Evolutionary conservation across 73 alveolate genomes (phyloP).

Genomic region (Halteria grandinella): DNA sequence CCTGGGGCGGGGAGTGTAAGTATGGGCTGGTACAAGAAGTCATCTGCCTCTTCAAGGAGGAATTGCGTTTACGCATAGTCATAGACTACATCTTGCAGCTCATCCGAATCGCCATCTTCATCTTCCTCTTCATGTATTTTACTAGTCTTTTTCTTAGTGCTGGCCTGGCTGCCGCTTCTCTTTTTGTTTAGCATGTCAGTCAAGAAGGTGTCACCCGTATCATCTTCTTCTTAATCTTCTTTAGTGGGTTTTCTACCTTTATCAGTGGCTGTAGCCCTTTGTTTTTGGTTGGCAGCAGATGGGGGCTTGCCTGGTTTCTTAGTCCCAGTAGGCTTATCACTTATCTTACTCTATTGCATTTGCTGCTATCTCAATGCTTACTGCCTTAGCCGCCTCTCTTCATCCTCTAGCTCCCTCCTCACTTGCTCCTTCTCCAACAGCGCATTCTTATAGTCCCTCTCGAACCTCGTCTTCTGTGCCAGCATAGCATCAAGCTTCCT

Average conservation of each 20-base stretch:
- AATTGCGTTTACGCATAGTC: conserved; percentile 18
- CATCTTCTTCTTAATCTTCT: conserved; percentile 29
- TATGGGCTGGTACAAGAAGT: neutral
- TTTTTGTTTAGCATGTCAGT: conserved; percentile 13
- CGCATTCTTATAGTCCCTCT: conserved; percentile 33
- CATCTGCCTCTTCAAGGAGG: conserved; percentile 21
- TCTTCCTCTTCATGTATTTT: conserved; percentile 28
- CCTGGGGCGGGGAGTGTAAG: conserved; percentile 2
- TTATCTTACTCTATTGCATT: neutral
- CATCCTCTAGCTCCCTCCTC: conserved; percentile 12
- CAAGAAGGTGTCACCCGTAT: conserved; percentile 33
- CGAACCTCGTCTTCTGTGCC: conserved; percentile 21
- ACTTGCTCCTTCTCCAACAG: neutral
- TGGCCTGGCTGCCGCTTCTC: neutral
- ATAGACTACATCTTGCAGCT: conserved; percentile 26
- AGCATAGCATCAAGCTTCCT: conserved; percentile 39
- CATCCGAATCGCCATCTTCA: conserved; percentile 33
- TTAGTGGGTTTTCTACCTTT: neutral
- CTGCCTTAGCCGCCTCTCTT: neutral
- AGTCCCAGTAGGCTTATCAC: neutral
- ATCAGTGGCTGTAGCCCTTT: too few species aligned
- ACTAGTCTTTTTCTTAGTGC: neutral
- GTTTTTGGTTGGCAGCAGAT: neutral
- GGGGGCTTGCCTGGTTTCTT: conserved; percentile 25
- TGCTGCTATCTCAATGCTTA: neutral